Conservation (phyloP, 2,329 filamentous ascomycete genomes). For the Scytalidium lignicola region DNA sequence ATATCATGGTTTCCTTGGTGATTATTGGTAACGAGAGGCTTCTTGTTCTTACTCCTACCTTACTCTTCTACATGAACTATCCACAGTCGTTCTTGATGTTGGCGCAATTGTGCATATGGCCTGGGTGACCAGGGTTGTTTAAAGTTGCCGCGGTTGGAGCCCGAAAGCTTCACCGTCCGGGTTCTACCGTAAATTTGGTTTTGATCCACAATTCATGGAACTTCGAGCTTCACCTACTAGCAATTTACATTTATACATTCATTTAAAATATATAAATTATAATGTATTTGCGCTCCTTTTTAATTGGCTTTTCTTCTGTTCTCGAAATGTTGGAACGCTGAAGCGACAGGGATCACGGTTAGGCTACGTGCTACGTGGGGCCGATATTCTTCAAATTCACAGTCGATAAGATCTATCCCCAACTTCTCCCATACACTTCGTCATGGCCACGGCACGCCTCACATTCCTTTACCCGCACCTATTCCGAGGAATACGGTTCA, state of each 20-base stretch:
- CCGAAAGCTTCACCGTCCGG: too few species aligned
- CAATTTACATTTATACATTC: too few species aligned
- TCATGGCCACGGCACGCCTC: slow-evolving; percentile 58
- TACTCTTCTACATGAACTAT: background rate
- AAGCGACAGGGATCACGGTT: background rate
- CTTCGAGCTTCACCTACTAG: too few species aligned
- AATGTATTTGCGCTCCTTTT: too few species aligned
- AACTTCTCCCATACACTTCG: slow-evolving; percentile 4
- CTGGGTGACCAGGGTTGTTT: too few species aligned
- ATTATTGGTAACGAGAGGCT: background rate
- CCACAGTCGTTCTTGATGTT: too few species aligned
- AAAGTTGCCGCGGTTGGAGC: too few species aligned
- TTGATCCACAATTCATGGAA: too few species aligned
- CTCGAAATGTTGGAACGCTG: background rate
- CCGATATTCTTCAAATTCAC: background rate
- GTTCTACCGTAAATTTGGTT: too few species aligned
- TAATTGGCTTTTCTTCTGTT: too few species aligned
- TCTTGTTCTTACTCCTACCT: background rate
- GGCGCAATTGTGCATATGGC: too few species aligned
- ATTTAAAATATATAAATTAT: too few species aligned
- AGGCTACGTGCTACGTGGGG: background rate
- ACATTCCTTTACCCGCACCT: slow-evolving; percentile 66
- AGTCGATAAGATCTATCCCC: background rate
- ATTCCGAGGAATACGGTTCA: slow-evolving; percentile 47
- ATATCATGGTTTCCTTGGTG: background rate